A percentile compares a stretch with the other conserved stretches of the same genome.
Conservation (phyloP, 1,139 yeast genomes). For the Blastobotrys ciferrii region DNA sequence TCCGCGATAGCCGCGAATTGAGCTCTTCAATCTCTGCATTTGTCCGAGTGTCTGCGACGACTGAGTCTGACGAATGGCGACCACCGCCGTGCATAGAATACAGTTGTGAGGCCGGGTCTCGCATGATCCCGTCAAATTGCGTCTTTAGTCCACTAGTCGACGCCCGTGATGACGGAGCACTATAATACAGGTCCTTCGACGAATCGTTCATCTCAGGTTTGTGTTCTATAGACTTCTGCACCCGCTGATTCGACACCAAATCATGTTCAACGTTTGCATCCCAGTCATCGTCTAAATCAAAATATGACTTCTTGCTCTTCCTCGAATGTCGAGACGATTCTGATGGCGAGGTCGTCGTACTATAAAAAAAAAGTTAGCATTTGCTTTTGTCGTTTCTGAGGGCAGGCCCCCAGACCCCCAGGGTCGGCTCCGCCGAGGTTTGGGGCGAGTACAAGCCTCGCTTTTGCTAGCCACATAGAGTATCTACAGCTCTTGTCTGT, state of each 20-base stretch:
- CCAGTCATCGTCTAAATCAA: constrained; percentile 88
- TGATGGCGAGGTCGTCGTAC: constrained; percentile 2
- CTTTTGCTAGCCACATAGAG: too few species aligned
- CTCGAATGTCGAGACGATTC: neutral
- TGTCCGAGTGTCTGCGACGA: constrained; percentile 24
- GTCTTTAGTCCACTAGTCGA: constrained; percentile 32
- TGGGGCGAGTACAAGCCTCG: too few species aligned
- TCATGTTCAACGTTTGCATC: constrained; percentile 73
- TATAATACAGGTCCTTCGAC: constrained; percentile 22
- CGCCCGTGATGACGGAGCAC: constrained; percentile 2
- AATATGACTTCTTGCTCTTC: constrained; percentile 26
- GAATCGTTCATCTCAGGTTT: constrained; percentile 12
- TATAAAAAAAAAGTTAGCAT: neutral
- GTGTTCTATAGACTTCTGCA: constrained; percentile 35
- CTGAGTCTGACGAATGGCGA: constrained; percentile 24
- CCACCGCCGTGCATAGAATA: constrained; percentile 36
- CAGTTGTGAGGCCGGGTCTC: constrained; percentile 40
- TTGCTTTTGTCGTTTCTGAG: neutral
- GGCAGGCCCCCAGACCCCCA: too few species aligned
- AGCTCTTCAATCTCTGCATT: constrained; percentile 52
- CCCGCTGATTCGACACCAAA: constrained; percentile 37
- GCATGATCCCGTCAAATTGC: constrained; percentile 39
- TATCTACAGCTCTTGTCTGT: too few species aligned
- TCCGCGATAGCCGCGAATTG: constrained; percentile 59
- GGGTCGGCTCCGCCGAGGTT: too few species aligned